Base-by-base conservation (phyloP, 345 rosid species). In the Ceriops zippeliana region DNA sequence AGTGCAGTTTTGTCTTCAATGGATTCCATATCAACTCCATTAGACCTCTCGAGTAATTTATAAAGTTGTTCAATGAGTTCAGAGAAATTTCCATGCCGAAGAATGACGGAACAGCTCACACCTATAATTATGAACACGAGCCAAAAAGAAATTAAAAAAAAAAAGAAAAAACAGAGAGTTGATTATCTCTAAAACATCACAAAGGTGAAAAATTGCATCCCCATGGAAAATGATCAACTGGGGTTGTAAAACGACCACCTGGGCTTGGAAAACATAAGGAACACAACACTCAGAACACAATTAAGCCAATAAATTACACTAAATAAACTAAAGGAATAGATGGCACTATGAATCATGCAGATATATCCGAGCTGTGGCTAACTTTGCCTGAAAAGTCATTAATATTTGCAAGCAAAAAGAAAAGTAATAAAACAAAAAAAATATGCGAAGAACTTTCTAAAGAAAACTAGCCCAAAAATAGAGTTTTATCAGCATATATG, bases 61-160 rank as follows among this genome's bases (percentile, higher is more conserved):
- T 89, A 89, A 78, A 90, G 95, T 90, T 90, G 95, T 7, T 80
- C 79, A 68, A 90, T 82, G 27, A 93, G 73, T 63, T 93, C 98
- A 58, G 97, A 85, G 66, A 93, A 74, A 62, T 80, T 80, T 71
- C 91, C 96, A 70, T 88, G 88, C 79, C 83, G 84, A 72, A 92
- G 69, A 53, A 92, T 70, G 59, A 92, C 80, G 2, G 96, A 88
- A 69, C 96, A 85, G 60, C 92, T 86, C 60, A 88, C 80, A 80
- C 96, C 98, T 92, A 32, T 6, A 32, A 54, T 78, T 59, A 66
- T 19, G 66, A 22, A 59, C 31, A 51, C 73, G 20, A 51, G 35
- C 26, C 26, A 24, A 24, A 24, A 65, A 20, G 4, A 31, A 16
- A 30, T 24, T 24, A 38, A 21, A 24, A 31, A 11, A 38, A 52